Evolutionary conservation across 139 green algal genomes (phyloP).

Genomic region (Chlamydomonas incerta): DNA sequence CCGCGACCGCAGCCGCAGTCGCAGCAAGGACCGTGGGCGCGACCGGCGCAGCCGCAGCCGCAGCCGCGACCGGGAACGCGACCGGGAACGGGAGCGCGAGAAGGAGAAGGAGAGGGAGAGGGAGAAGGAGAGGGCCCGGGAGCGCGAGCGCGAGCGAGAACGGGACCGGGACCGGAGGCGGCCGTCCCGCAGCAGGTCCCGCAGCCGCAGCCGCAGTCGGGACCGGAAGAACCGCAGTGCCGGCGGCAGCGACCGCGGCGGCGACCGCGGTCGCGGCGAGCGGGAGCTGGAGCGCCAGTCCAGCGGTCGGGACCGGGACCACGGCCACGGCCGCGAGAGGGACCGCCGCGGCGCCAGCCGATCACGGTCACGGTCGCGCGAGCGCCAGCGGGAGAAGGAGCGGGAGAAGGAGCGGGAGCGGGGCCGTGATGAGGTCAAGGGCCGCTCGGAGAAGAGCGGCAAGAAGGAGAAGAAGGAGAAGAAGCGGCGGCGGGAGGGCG

Average conservation of each 20-base stretch:
- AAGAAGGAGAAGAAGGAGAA: background rate
- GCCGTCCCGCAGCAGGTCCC: background rate
- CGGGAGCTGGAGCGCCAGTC: background rate
- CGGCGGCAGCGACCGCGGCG: no score
- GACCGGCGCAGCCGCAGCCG: background rate
- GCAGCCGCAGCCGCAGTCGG: background rate
- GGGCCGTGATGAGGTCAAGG: background rate
- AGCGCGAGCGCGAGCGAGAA: background rate
- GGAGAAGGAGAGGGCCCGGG: background rate
- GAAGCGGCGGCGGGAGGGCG: background rate
- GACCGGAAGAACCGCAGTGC: background rate
- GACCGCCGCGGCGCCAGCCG: background rate
- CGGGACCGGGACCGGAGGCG: background rate
- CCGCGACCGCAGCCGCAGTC: background rate
- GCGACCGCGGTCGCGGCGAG: background rate
- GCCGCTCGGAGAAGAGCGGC: background rate
- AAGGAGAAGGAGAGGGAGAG: background rate
- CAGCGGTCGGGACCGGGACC: background rate
- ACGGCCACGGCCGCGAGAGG: background rate
- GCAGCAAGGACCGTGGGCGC: background rate
- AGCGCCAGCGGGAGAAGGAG: slow-evolving; percentile 1
- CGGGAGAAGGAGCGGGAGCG: background rate
- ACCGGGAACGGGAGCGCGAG: background rate
- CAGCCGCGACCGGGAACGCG: background rate
- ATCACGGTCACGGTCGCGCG: background rate